Conservation (phyloP, 2,329 filamentous ascomycete species). For the Cladophialophora yegresii region DNA sequence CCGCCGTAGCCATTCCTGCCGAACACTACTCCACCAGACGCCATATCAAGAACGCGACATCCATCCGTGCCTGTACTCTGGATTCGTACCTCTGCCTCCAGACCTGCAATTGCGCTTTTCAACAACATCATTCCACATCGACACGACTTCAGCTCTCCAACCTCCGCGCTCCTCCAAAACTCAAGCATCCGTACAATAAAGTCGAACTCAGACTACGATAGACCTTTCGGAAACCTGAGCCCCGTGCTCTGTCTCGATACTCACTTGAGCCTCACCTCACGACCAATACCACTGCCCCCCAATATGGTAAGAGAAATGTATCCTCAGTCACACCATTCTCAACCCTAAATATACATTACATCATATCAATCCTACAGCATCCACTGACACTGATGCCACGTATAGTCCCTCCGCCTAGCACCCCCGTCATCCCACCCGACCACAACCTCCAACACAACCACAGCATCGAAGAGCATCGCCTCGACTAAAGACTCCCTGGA, state of each 20-base stretch:
- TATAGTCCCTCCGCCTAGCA: conserved; percentile 83
- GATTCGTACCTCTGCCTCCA: background rate
- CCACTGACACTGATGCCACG: conserved; percentile 20
- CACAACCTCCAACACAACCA: conserved; percentile 65
- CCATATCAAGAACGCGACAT: conserved; percentile 5
- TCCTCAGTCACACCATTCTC: background rate
- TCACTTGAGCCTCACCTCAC: background rate
- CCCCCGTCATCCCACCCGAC: conserved; percentile 68
- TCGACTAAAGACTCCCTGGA: conserved; percentile 45
- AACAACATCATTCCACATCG: background rate
- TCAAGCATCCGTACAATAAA: background rate
- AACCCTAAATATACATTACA: background rate
- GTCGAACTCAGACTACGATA: background rate
- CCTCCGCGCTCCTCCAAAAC: background rate
- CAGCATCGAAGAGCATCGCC: conserved; percentile 53
- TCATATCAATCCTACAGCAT: background rate
- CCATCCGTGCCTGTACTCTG: background rate
- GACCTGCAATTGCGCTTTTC: conserved; percentile 2
- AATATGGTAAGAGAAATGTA: conserved; percentile 11
- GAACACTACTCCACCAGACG: background rate
- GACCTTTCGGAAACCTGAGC: background rate
- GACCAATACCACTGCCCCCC: background rate
- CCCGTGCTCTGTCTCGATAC: background rate
- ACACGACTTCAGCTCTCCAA: background rate
- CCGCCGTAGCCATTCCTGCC: background rate